Conservation (phyloP, 805 yeast species). For the Candida broadrunensis region DNA sequence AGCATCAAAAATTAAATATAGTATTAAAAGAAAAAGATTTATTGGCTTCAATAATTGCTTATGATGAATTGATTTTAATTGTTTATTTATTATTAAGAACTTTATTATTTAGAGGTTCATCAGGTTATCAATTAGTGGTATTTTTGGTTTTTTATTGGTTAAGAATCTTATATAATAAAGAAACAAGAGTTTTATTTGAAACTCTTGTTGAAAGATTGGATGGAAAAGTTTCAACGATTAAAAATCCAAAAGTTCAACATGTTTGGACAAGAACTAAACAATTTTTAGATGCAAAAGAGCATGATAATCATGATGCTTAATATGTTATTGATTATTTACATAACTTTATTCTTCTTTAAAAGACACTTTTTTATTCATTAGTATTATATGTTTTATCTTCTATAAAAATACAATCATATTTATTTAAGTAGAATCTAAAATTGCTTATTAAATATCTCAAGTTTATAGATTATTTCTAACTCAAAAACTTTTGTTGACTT, state of each 20-base stretch:
- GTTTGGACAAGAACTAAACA: constrained; percentile 34
- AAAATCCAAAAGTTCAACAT: constrained; percentile 43
- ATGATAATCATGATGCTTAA: constrained; percentile 4
- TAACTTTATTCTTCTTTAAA: too few relatives aligned
- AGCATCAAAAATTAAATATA: constrained; percentile 35
- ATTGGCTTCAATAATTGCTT: constrained; percentile 50
- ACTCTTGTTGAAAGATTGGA: constrained; percentile 44
- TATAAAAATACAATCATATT: too few relatives aligned
- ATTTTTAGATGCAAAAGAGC: constrained; percentile 24
- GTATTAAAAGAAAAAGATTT: constrained; percentile 34
- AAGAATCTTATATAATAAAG: constrained; percentile 55
- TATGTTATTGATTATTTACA: too few relatives aligned
- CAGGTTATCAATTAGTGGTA: constrained; percentile 64
- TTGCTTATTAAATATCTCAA: too few relatives aligned
- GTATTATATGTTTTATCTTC: too few relatives aligned
- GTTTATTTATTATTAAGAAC: constrained; percentile 58
- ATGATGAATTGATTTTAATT: constrained; percentile 57
- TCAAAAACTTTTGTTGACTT: too few relatives aligned
- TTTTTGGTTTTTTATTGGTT: constrained; percentile 68
- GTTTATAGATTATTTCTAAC: too few relatives aligned
- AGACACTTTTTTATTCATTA: too few relatives aligned
- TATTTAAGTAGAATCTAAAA: too few relatives aligned
- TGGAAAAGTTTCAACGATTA: constrained; percentile 34
- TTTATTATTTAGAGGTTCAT: constrained; percentile 57
- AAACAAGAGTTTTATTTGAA: constrained; percentile 42